Base-by-base conservation (phyloP, 257 asterid genomes). In the Ajuga chamaepitys region DNA sequence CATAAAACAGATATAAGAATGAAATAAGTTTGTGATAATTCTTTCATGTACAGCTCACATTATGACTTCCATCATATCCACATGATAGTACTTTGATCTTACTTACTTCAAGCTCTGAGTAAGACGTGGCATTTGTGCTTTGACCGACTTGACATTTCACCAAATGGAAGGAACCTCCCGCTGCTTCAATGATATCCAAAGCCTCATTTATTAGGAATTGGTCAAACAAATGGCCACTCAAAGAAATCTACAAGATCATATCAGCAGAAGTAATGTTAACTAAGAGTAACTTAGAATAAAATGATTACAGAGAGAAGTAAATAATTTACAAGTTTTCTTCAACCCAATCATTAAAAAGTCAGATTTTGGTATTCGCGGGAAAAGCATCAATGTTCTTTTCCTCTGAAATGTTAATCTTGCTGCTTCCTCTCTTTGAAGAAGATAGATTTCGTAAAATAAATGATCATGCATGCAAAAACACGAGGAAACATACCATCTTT, bases 171-270 rank as follows among this genome's bases (percentile, higher is more conserved):
- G 97, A 89, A 54, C 97, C 97, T 60, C 97, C 95, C 13, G 99
- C 96, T 25, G 90, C 95, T 83, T 94, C 99, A 62, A 94, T 94
- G 70, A 86, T 83, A 82, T 94, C 97, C 82, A 94, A 76, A 5
- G 97, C 99, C 72, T 90, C 95, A 3, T 94, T 94, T 74, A 94
- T 89, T 20, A 94, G 84, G 79, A 88, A 89, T 30, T 83, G 81
- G 68, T 94, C 99, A 70, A 94, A 94, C 87, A 94, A 82, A 76
- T 94, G 99, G 55, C 97, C 99, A 77, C 96, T 89, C 64, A 94
- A 75, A 64, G 95, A 84, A 41, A 94, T 85, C 97, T 89, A 82
- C 82, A 74, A 38, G 74, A 79, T 64, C 67, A 64, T 14, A 70
- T 22, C 17, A 70, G 52, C 41, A 52, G 50, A 17, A 66, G 42